Base-by-base conservation (phyloP, 23 red algal species). In the Chondrus crispus region DNA sequence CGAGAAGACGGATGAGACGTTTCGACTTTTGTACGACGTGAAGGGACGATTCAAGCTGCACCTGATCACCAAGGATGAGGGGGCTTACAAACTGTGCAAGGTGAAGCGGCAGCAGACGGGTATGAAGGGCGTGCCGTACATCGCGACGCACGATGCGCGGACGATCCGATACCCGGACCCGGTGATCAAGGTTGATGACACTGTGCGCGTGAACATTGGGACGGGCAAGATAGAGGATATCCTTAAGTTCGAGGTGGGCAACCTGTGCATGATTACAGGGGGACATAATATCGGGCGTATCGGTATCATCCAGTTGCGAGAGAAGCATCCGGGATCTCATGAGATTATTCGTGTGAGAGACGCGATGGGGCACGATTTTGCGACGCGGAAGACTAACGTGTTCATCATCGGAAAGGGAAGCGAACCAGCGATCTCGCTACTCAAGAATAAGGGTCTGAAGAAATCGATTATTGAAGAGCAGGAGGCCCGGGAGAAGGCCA, bases 241-340 rank as follows among this genome's bases (percentile, higher is more conserved):
- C 43, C 80, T 96, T 35, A 98, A 98, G 78, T 98, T 96, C 78
- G 96, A 98, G 45, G 90, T 98, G 3, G 96, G 96, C 62, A 95
- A 93, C 46, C 92, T 98, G 53, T 94, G 90, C 94, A 98, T 98
- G 96, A 85, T 96, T 45, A 98, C 96, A 39, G 96, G 93, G n/a
- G 96, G 96, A 32, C 96, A 98, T 84, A 98, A 98, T 50, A 95
- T 96, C 74, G 96, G 96, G 58, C 93, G 96, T 76, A 93, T 98
- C 12, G 96, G 96, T 37, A 86, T 92, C 20, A 95, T 98, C 42
- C 84, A 92, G 63, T 68, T 90, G 43, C 57, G 93, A 68, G 96
- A 98, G 81, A 98, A 95, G 69, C 96, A 98, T 85, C 96, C 96
- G 2, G 96, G 96, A 14, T 93, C 93, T 32, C 87, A 92, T 22